These are phyloP conservation scores for Trypethelium eluteriae DNA, from an alignment of 495 filamentous ascomycete genomes.

Conservation along the genomic window DNA sequence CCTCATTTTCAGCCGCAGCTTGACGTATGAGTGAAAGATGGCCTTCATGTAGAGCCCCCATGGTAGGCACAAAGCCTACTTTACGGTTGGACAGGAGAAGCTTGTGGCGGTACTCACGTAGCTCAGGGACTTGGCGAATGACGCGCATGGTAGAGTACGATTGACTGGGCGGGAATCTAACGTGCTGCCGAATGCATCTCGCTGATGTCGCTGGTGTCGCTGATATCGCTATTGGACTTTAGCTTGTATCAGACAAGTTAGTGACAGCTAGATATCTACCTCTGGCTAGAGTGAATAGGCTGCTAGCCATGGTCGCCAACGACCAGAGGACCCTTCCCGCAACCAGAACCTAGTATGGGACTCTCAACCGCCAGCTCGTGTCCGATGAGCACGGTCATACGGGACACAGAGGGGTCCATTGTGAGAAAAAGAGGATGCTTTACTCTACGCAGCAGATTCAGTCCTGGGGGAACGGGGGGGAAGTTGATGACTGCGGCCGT, in stretches of 20 bases:
- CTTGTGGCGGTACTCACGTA: slow-evolving; percentile 64
- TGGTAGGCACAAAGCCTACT: slow-evolving; percentile 87
- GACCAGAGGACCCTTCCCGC: neutral
- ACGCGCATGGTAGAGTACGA: slow-evolving; percentile 47
- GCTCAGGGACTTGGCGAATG: slow-evolving; percentile 60
- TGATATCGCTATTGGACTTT: neutral
- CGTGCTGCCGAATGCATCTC: neutral
- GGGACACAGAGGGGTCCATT: neutral
- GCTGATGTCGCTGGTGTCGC: neutral
- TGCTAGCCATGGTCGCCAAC: neutral
- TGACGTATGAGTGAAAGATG: slow-evolving; percentile 81
- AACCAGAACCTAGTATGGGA: neutral
- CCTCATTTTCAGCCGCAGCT: slow-evolving; percentile 74
- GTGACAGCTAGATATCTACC: neutral
- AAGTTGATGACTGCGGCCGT: neutral
- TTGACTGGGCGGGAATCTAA: neutral
- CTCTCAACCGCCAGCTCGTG: neutral
- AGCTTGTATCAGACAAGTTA: neutral
- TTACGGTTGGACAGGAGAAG: slow-evolving; percentile 60
- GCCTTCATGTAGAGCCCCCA: slow-evolving; percentile 90
- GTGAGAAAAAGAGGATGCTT: neutral
- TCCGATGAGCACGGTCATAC: neutral
- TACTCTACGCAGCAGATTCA: slow-evolving; percentile 15
- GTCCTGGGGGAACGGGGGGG: neutral
- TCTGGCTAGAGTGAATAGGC: neutral